Evolutionary conservation across 257 asterid species (phyloP).

Genomic region (Forsythia suspensa): DNA sequence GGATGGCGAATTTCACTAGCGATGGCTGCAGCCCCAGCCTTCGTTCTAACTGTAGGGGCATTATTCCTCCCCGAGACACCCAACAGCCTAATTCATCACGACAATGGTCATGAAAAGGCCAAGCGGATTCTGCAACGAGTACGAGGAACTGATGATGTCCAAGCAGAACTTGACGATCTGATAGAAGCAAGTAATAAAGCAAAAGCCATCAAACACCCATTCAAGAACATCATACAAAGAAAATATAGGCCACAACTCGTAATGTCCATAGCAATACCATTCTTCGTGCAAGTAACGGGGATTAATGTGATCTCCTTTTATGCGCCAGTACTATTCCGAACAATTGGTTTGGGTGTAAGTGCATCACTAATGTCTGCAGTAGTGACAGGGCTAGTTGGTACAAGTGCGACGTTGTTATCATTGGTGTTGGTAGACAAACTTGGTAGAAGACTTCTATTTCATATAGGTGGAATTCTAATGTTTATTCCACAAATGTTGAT

Average conservation of each 20-base stretch:
- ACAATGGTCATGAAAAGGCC: slow-evolving; percentile 26
- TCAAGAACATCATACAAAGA: slow-evolving; percentile 24
- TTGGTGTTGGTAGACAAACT: slow-evolving; percentile 25
- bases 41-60: slow-evolving; percentile 27
- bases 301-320: slow-evolving; percentile 33
- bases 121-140: slow-evolving; percentile 16
- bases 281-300: slow-evolving; percentile 35
- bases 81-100: slow-evolving; percentile 30
- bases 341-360: slow-evolving; percentile 31
- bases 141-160: slow-evolving; percentile 32
- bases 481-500: slow-evolving; percentile 24
- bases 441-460: slow-evolving; percentile 34
- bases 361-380: slow-evolving; percentile 31
- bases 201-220: slow-evolving; percentile 28
- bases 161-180: slow-evolving; percentile 27
- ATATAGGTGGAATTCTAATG: slow-evolving; percentile 32
- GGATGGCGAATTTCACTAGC: slow-evolving; percentile 40
- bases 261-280: slow-evolving; percentile 34
- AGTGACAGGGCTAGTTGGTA: slow-evolving; percentile 24
- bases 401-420: background rate
- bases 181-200: slow-evolving; percentile 33
- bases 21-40: slow-evolving; percentile 36
- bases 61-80: slow-evolving; percentile 37
- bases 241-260: slow-evolving; percentile 37
- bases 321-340: slow-evolving; percentile 28